phyloP scores from a whole-genome alignment of 2,329 filamentous ascomycete genomes.

The Metarhizium sp. region DNA sequence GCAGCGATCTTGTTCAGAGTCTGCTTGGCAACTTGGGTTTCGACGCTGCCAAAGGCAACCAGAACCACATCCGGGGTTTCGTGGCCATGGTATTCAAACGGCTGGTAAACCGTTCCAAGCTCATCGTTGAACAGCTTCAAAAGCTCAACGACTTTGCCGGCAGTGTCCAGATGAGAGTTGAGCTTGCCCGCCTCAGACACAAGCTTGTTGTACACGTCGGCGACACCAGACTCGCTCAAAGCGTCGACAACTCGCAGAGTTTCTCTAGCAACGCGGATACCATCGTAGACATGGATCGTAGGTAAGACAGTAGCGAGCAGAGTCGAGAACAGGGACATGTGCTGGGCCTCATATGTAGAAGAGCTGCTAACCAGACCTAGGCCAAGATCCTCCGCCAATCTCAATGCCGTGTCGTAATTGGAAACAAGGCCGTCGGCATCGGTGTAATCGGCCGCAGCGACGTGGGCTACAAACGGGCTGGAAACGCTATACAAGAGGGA shows the following conservation, averaged over 20 bases:
- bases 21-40: constrained; percentile 78
- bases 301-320: constrained; percentile 69
- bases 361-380: constrained; percentile 76
- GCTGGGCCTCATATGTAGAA: constrained; percentile 85
- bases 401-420: constrained; percentile 76
- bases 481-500: constrained; percentile 84
- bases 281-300: constrained; percentile 84
- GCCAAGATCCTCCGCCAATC: constrained; percentile 80
- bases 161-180: constrained; percentile 61
- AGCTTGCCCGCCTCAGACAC: constrained; percentile 50
- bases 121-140: constrained; percentile 76
- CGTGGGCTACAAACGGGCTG: constrained; percentile 85
- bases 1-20: constrained; percentile 63
- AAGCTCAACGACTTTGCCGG: constrained; percentile 62
- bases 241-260: constrained; percentile 75
- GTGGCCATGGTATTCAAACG: constrained; percentile 92
- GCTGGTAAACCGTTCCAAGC: constrained; percentile 83
- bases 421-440: constrained; percentile 62
- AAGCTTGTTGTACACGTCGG: constrained; percentile 59
- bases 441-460: constrained; percentile 84
- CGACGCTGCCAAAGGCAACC: constrained; percentile 86
- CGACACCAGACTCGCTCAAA: constrained; percentile 62
- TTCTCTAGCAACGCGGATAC: constrained; percentile 72
- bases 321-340: constrained; percentile 87
- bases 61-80: constrained; percentile 69